Percentiles rank a stretch among this genome's conserved stretches.
Evolutionary conservation across 768 basidiomycete genomes (phyloP).

Genomic region (Mycena alexandri): DNA sequence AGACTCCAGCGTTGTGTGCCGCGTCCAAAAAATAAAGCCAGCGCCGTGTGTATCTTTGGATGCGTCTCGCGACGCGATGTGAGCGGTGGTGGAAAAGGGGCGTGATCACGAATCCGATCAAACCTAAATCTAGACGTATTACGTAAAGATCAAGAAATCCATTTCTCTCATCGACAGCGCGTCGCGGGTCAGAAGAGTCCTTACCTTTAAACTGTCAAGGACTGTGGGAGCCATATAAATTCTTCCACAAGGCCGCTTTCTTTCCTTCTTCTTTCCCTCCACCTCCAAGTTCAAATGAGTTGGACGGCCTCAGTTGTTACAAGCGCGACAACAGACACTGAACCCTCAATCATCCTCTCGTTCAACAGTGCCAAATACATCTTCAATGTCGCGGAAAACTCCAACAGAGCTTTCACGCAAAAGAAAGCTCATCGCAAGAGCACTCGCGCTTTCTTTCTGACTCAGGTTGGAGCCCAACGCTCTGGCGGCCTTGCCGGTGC

Average conservation of each 20-base stretch:
- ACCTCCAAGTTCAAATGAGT: slow-evolving; percentile 51
- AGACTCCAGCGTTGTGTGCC: no score
- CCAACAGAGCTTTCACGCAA: slow-evolving; percentile 80
- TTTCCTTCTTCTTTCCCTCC: slow-evolving; percentile 12
- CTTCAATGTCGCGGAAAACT: slow-evolving; percentile 90
- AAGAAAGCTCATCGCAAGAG: slow-evolving; percentile 74
- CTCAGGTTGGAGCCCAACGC: slow-evolving; percentile 71
- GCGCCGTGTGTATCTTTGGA: no score
- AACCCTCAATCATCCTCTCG: slow-evolving; percentile 79
- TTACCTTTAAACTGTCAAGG: slow-evolving; percentile 19
- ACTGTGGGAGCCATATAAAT: not conserved
- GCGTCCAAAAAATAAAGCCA: no score
- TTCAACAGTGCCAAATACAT: slow-evolving; percentile 86
- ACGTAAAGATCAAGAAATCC: no score
- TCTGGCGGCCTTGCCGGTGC: slow-evolving; percentile 81
- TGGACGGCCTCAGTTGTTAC: slow-evolving; percentile 77
- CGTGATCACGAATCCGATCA: no score
- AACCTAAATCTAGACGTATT: no score
- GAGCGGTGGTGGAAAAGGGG: no score
- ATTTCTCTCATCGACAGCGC: not conserved
- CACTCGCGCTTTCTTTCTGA: slow-evolving; percentile 79
- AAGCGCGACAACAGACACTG: slow-evolving; percentile 78
- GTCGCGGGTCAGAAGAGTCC: slow-evolving; percentile 14
- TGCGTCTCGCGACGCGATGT: no score
- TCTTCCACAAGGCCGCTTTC: not conserved